Conservation (phyloP, 805 yeast species). For the Zygosaccharomyces gambellarensis region DNA sequence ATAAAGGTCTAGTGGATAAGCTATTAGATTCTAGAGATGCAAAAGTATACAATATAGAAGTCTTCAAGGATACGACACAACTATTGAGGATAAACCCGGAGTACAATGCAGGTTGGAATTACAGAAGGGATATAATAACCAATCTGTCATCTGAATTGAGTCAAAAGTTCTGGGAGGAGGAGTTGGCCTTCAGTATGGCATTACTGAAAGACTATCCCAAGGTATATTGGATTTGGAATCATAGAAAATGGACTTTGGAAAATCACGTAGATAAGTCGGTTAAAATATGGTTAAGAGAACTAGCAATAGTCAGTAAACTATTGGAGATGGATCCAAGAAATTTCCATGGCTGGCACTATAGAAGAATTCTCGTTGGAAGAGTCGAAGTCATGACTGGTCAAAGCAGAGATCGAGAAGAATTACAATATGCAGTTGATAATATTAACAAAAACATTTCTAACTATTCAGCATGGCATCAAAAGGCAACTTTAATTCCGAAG, state of each 20-base stretch:
- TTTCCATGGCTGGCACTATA: conserved; percentile 93
- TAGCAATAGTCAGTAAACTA: conserved; percentile 62
- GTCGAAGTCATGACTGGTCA: conserved; percentile 22
- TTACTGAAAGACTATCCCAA: conserved; percentile 70
- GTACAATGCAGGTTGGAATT: conserved; percentile 86
- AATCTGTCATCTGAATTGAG: conserved; percentile 22
- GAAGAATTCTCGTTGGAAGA: conserved; percentile 60
- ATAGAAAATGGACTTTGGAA: conserved; percentile 75
- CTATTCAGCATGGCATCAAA: conserved; percentile 93
- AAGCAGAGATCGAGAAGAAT: conserved; percentile 47
- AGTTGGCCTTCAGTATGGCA: conserved; percentile 54
- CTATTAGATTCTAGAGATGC: conserved; percentile 39
- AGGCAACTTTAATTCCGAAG: conserved; percentile 62
- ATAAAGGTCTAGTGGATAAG: conserved; percentile 42
- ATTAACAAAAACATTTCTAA: conserved; percentile 84
- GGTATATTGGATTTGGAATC: conserved; percentile 96
- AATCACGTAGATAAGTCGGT: conserved; percentile 41
- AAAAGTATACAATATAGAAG: conserved; percentile 33
- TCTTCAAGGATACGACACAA: conserved; percentile 51
- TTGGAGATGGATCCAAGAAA: conserved; percentile 74
- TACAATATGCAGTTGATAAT: conserved; percentile 69
- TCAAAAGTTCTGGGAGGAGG: conserved; percentile 42
- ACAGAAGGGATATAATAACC: conserved; percentile 64
- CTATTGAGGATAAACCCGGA: conserved; percentile 74
- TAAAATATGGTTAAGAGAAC: conserved; percentile 63